Base-by-base conservation (phyloP, 2,329 filamentous ascomycete genomes). In the Proliferodiscus dingleyae region DNA sequence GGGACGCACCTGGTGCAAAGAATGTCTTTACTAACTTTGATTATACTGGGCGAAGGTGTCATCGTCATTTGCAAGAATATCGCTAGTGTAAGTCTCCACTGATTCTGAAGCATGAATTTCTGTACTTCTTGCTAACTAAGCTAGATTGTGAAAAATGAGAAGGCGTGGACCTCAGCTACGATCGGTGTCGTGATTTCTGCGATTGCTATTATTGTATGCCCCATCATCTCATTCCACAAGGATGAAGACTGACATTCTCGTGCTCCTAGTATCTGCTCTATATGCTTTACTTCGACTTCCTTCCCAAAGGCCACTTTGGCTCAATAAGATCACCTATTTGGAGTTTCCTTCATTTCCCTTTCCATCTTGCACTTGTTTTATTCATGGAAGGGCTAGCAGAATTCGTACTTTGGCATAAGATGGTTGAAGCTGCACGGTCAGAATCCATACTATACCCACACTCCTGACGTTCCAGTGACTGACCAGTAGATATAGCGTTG, bases 1-100 rank as follows among this genome's bases (percentile, higher is more conserved):
- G 68, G 75, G 40, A 80, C 75, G 1, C 75, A 79, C 61, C 62
- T 80, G 24, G 75, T 77, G 51, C 72, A 78, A 55, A 68, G 78
- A 19, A 77, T 81, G 73, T 73, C 73, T 13, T 62, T 80, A 4
- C 66, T 80, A 15, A 80, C 77, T 0, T 65, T 81, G 28, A 80
- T 80, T 41, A 77, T 81, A 23, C 42, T 58, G 13, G 57, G 53
- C 8, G 57, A 58, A 26, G 56, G 56, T 16, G 45, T 57, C 11
- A 60, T 60, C n/a, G 51, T 45, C n/a, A n/a, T 57, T 2, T 50
- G 43, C n/a, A 52, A 56, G 21, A 55, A 40, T 16, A 55, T 58
- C 30, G 37, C 52, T 1, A 56, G n/a, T n/a, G n/a, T n/a, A n/a
- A n/a, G n/a, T n/a, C n/a, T n/a, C n/a, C n/a, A n/a, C n/a, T n/a